These are phyloP conservation scores for Casaregolazyma lundiana DNA, from an alignment of 1,139 yeast genomes.

Conservation along the genomic window DNA sequence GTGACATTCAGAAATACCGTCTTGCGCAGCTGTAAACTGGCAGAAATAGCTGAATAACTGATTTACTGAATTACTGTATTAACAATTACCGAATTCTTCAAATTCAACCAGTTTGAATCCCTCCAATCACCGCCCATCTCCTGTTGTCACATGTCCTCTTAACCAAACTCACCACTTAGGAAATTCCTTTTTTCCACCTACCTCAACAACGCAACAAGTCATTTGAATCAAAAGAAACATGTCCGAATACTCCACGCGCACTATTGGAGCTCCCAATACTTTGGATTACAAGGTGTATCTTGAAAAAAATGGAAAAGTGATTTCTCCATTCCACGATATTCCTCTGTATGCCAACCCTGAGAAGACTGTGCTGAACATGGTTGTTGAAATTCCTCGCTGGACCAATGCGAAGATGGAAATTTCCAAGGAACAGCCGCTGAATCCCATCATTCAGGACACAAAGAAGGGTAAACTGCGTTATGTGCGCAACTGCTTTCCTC, in stretches of 20 bases:
- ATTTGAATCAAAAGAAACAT: no score
- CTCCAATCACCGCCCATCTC: no score
- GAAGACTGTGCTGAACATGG: constrained; percentile 72
- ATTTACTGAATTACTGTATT: no score
- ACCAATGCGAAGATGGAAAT: constrained; percentile 92
- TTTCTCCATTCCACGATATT: constrained; percentile 78
- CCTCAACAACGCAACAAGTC: background rate
- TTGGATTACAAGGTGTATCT: constrained; percentile 82
- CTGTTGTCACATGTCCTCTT: no score
- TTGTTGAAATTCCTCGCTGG: constrained; percentile 95
- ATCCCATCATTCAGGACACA: constrained; percentile 91
- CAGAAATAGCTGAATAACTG: no score
- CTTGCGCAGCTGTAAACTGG: no score
- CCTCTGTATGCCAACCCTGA: constrained; percentile 64
- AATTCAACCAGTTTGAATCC: no score
- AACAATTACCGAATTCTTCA: no score
- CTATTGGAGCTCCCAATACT: constrained; percentile 88
- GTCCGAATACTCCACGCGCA: constrained; percentile 43
- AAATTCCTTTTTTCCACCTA: background rate
- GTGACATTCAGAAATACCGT: no score
- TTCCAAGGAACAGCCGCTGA: constrained; percentile 63
- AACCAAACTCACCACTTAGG: background rate
- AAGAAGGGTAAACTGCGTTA: constrained; percentile 83
- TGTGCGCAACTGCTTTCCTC: constrained; percentile 91
- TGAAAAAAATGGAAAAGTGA: constrained; percentile 62